These are phyloP conservation scores for Cryptosporidium xiaoi DNA, from an alignment of 169 alveolate species.

Conservation along the genomic window DNA sequence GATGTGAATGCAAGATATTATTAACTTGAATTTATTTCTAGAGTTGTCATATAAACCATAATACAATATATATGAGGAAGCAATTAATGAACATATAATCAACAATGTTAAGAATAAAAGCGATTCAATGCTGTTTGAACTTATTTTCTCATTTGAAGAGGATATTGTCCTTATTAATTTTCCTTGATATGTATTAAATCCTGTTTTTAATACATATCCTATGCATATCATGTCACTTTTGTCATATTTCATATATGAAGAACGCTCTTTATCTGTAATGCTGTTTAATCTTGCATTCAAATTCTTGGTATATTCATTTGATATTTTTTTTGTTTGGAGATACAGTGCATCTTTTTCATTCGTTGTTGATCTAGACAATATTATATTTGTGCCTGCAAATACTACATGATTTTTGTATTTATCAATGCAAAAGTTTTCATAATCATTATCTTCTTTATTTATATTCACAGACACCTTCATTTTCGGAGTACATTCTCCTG, in stretches of 20 bases:
- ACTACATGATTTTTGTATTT: conserved; percentile 85
- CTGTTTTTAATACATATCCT: conserved; percentile 86
- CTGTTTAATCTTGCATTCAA: conserved; percentile 70
- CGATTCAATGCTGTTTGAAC: conserved; percentile 93
- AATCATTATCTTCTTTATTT: conserved; percentile 74
- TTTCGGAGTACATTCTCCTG: conserved; percentile 91
- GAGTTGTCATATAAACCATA: conserved; percentile 85
- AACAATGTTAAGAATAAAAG: conserved; percentile 90
- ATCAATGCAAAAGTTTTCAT: conserved; percentile 7
- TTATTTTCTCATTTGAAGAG: conserved; percentile 90
- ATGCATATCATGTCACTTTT: conserved; percentile 52
- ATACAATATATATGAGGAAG: conserved; percentile 92
- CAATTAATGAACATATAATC: conserved; percentile 91
- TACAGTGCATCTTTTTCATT: conserved; percentile 69
- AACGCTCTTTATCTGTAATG: neutral
- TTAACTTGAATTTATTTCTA: conserved; percentile 88
- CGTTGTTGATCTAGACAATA: conserved; percentile 82
- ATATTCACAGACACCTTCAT: conserved; percentile 84
- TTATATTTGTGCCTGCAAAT: conserved; percentile 93
- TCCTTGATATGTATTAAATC: conserved; percentile 91
- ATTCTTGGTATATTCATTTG: conserved; percentile 2
- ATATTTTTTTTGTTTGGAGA: conserved; percentile 7
- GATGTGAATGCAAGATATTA: conserved; percentile 94
- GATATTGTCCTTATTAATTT: conserved; percentile 95
- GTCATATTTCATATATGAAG: conserved; percentile 26